These are phyloP conservation scores for Aaosphaeria pasadenensis DNA, from an alignment of 2,329 filamentous ascomycete genomes.

Conservation along the genomic window DNA sequence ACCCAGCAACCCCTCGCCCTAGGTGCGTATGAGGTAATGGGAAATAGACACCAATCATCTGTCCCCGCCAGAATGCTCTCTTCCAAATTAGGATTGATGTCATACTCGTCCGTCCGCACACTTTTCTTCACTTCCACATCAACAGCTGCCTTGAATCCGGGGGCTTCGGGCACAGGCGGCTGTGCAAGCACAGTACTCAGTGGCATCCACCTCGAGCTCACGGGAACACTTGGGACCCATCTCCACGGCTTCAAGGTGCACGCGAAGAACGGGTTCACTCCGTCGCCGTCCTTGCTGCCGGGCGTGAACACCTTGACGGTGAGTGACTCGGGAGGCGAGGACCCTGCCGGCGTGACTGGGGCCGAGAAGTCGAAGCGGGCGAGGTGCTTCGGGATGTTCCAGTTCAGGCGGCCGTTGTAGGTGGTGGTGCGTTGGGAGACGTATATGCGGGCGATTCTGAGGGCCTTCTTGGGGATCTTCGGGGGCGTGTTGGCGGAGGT, in stretches of 20 bases:
- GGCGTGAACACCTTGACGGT: conserved; percentile 26
- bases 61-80: background rate
- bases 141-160: conserved; percentile 2
- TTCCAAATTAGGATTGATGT: background rate
- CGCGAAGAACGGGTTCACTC: conserved; percentile 20
- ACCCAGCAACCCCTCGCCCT: background rate
- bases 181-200: conserved; percentile 18
- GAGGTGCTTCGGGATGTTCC: conserved; percentile 36
- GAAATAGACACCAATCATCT: background rate
- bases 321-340: conserved; percentile 13
- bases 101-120: too few relatives aligned
- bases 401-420: conserved; percentile 33
- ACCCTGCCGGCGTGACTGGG: conserved; percentile 11
- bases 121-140: background rate
- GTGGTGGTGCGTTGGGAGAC: conserved; percentile 30
- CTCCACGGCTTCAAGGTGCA: conserved; percentile 23
- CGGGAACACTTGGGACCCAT: conserved; percentile 22
- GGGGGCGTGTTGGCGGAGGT: conserved; percentile 1
- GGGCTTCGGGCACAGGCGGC: conserved; percentile 18
- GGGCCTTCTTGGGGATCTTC: conserved; percentile 24
- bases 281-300: conserved; percentile 17
- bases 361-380: conserved; percentile 31
- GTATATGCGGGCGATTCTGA: conserved; percentile 30
- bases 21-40: background rate
- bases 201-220: conserved; percentile 21